Conservation (phyloP, 1,139 yeast genomes). For the Spencermartinsiella ligniputridi region DNA sequence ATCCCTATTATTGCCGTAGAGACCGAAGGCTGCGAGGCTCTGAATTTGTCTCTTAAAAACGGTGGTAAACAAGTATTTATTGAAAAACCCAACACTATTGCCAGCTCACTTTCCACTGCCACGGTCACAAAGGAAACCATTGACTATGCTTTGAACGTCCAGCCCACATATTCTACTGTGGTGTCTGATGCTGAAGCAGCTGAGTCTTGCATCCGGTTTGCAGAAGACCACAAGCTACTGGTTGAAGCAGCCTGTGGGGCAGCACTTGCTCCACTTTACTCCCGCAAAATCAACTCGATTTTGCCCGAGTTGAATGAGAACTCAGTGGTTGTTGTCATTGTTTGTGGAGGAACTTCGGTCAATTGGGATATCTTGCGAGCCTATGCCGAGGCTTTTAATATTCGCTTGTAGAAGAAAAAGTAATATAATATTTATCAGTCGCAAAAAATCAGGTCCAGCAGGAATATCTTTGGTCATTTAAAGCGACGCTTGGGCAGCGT, state of each 20-base stretch:
- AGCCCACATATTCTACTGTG: slow-evolving; percentile 43
- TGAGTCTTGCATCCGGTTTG: slow-evolving; percentile 47
- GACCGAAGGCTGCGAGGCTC: slow-evolving; percentile 60
- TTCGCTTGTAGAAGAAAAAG: slow-evolving; percentile 14
- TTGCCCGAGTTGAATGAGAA: slow-evolving; percentile 25
- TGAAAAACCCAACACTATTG: slow-evolving; percentile 50
- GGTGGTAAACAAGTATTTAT: slow-evolving; percentile 35
- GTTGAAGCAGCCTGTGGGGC: slow-evolving; percentile 80
- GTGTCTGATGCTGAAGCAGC: slow-evolving; percentile 57
- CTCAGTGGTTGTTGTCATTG: slow-evolving; percentile 30
- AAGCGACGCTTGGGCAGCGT: too few species aligned
- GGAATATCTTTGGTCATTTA: too few species aligned
- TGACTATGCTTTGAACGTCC: slow-evolving; percentile 37
- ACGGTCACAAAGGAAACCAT: slow-evolving; percentile 49
- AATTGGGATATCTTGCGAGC: slow-evolving; percentile 27
- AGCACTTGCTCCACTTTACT: slow-evolving; percentile 51
- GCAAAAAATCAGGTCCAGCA: too few species aligned
- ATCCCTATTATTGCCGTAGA: slow-evolving; percentile 59
- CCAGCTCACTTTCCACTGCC: slow-evolving; percentile 61
- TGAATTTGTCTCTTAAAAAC: slow-evolving; percentile 46
- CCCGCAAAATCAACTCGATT: slow-evolving; percentile 21
- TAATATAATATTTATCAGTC: too few species aligned
- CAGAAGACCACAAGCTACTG: slow-evolving; percentile 47
- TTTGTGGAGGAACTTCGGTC: slow-evolving; percentile 34
- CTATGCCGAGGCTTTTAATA: slow-evolving; percentile 24